Conservation (phyloP, 148 eudicot genomes). For the Dianthus caryophyllus region DNA sequence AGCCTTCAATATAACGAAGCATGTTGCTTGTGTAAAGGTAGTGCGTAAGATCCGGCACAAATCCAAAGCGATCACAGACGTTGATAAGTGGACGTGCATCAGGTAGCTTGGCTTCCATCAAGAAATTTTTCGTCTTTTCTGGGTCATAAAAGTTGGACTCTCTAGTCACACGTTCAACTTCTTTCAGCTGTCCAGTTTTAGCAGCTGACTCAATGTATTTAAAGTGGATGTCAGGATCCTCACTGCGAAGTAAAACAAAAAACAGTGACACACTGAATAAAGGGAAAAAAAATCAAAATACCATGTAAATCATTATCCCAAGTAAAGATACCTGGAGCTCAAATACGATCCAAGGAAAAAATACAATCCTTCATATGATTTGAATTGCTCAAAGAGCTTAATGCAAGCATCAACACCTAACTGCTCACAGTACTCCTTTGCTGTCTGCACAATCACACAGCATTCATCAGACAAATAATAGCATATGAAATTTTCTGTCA, state of each 20-base stretch:
- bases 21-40: slow-evolving; percentile 81
- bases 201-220: slow-evolving; percentile 90
- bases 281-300: neutral
- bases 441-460: slow-evolving; percentile 47
- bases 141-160: slow-evolving; percentile 83
- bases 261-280: neutral
- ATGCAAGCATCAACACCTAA: slow-evolving; percentile 78
- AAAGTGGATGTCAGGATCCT: slow-evolving; percentile 89
- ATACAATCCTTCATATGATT: slow-evolving; percentile 83
- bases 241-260: slow-evolving; percentile 36
- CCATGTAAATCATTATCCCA: slow-evolving; percentile 10
- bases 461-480: neutral
- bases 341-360: slow-evolving; percentile 81
- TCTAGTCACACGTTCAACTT: slow-evolving; percentile 84
- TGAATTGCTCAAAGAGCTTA: slow-evolving; percentile 84
- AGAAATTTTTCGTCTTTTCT: slow-evolving; percentile 79
- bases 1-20: slow-evolving; percentile 99
- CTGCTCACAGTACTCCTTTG: slow-evolving; percentile 80
- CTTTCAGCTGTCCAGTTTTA: slow-evolving; percentile 84
- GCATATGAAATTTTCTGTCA: neutral
- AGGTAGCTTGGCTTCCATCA: slow-evolving; percentile 92
- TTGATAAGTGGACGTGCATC: slow-evolving; percentile 89
- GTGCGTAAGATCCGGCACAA: slow-evolving; percentile 89
- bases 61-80: slow-evolving; percentile 83
- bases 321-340: slow-evolving; percentile 69